phyloP scores from a whole-genome alignment of 257 asterid genomes.

The Scutellaria barbata region DNA sequence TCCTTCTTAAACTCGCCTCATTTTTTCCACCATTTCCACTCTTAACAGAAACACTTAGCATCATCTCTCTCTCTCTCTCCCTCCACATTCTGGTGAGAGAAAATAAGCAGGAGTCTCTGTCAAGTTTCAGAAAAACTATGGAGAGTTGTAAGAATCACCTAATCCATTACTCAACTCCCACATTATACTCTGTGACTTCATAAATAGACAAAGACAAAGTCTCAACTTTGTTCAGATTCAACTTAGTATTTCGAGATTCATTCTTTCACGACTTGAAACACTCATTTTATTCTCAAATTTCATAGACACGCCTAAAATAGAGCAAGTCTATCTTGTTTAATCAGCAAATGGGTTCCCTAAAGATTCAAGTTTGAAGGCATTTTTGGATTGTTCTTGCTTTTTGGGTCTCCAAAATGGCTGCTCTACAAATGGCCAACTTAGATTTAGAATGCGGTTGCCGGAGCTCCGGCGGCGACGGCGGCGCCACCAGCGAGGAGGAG shows the following conservation, averaged over 20 bases:
- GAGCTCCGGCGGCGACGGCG: slow-evolving; percentile 47
- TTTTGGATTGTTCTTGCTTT: slow-evolving; percentile 29
- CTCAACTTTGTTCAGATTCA: slow-evolving; percentile 31
- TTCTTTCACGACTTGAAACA: slow-evolving; percentile 11
- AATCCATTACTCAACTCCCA: slow-evolving; percentile 45
- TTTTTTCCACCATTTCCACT: slow-evolving; percentile 39
- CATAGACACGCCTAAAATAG: not conserved
- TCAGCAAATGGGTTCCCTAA: slow-evolving; percentile 30
- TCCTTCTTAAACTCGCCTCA: slow-evolving; percentile 39
- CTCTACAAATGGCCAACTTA: slow-evolving; percentile 48
- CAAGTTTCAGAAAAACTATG: slow-evolving; percentile 41
- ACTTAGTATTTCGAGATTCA: slow-evolving; percentile 34
- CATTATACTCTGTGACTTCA: slow-evolving; percentile 36
- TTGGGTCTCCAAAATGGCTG: slow-evolving; percentile 48
- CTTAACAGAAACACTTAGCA: slow-evolving; percentile 37
- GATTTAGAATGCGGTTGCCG: slow-evolving; percentile 77
- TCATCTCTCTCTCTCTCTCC: slow-evolving; percentile 24
- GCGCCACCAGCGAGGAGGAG: slow-evolving; percentile 36
- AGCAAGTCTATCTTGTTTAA: slow-evolving; percentile 11
- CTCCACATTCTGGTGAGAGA: slow-evolving; percentile 27
- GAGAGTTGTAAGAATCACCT: slow-evolving; percentile 51
- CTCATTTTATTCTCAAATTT: slow-evolving; percentile 8
- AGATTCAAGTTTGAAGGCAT: slow-evolving; percentile 41
- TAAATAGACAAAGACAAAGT: slow-evolving; percentile 33
- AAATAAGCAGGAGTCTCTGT: slow-evolving; percentile 33